Base-by-base conservation (phyloP, 306 rosid species). In the Sphenostylis stenocarpa region DNA sequence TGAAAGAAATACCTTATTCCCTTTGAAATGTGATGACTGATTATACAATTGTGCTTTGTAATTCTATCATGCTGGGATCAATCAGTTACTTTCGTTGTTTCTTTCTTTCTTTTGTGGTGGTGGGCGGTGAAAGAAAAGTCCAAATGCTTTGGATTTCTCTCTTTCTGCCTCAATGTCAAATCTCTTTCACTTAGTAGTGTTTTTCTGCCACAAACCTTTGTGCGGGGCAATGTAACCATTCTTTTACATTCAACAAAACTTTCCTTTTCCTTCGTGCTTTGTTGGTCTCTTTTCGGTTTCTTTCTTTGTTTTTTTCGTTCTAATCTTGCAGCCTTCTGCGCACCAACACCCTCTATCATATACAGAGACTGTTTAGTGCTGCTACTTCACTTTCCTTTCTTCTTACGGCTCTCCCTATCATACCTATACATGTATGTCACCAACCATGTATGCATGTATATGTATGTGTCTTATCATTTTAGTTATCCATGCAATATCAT, bases 361-460 rank as follows among this genome's bases (percentile, higher is more conserved):
- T 80, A 78, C 87, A 79, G 82, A 76, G 64, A 33, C 84, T 82
- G 76, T 81, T 77, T 75, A 83, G 80, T 76, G 80, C 89, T 82
- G 49, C 86, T 66, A 70, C 45, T 84, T 67, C 56, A 72, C 95
- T 91, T 94, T 94, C 88, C 94, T 91, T 91, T 87, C 89, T 80
- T 87, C 93, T 86, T 91, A 91, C 93, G 97, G 76, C 89, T 84
- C 77, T 83, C 84, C 79, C 72, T 51, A 51, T 67, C 69, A 60
- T 60, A 62, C 17, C 67, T 10, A 34, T 10, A 61, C 67, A 6
- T 70, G 20, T 41, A 41, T 12, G 3, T 38, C 8, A 1, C 1
- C 8, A 7, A 7, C 41, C 4, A 41, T 41, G 4, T 3, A 41
- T 11, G 7, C 38, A n/a, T n/a, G n/a, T n/a, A 13, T 33, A 29